Base-by-base conservation (phyloP, 352 stramenopile genomes). In the Phytophthora palmivora region DNA sequence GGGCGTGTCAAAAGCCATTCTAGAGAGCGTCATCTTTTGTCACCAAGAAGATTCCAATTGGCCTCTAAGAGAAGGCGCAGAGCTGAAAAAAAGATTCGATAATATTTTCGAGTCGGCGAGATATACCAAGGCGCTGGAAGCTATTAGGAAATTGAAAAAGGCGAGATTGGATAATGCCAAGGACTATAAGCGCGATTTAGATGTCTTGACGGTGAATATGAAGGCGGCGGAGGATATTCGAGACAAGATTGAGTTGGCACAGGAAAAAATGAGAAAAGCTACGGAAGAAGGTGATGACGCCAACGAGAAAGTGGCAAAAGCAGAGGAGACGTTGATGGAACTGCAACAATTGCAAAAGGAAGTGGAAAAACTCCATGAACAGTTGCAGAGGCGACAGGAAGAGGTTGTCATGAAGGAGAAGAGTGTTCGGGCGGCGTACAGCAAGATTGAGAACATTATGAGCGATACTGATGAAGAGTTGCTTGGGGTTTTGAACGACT, bases 11-110 rank as follows among this genome's bases (percentile, higher is more conserved):
- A 98, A 98, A 59, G 91, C 97, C 4, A 99, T 99, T 45, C 68
- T 99, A 7, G 97, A 99, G 52, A 98, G 98, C 67, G 98, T 99
- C 16, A 97, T 99, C 24, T 99, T 99, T 78, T 99, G 97, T 65
- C 98, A 99, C 76, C 97, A 99, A 66, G 92, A 98, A 62, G 96
- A 98, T 21, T 97, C 93, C 10, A 99, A 97, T 43, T 99, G 98
- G 98, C 98, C 98, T 12, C 63, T 98, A 41, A 77, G 87, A 51
- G 97, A 99, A 76, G 95, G 97, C 14, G 89, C 91, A 0, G 95
- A 98, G 50, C 76, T 99, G 5, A 99, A 99, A 81, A 99, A 99
- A 70, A 84, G 96, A 26, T 99, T 99, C 67, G 98, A 99, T 76
- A 97, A 99, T 63, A 99, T 99, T 48, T 99, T 99, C 63, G 98